Base-by-base conservation (phyloP, 108 stramenopile genomes). In the Pelagomonas calceolata region DNA sequence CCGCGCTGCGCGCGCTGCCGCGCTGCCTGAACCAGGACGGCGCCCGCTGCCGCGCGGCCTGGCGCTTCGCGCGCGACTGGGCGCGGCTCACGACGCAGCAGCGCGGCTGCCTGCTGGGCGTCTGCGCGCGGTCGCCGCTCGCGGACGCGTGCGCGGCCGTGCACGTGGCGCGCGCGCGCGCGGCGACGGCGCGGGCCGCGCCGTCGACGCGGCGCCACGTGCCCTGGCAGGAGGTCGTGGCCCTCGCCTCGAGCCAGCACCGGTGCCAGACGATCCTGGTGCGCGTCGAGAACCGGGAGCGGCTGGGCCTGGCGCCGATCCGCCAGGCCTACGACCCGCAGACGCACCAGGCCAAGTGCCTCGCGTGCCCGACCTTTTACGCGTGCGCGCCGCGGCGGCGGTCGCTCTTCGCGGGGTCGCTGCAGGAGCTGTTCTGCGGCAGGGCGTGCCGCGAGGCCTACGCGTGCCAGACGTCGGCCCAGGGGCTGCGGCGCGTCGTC, bases 21-120 rank as follows among this genome's bases (percentile, higher is more conserved):
- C 44, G 16, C 44, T 10, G 44, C 14, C 44, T 10, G 44, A 10
- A 16, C 44, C 16, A 16, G 21, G 51, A 60, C 51, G 51, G 51
- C 51, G 21, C 21, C 51, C 21, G 21, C 21, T 1, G 18, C 21
- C 51, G 51, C 21, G 51, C 3, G 21, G 51, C 21, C 51, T 60
- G 51, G 51, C 51, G 51, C 21, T 60, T 60, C 26, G 51, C 51
- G 51, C 51, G 51, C 51, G 51, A 60, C 51, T 60, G 51, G 51
- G 21, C 21, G 21, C 7, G 7, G 51, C 51, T 60, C 21, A 60
- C 51, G 51, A 60, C 0, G 7, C 51, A 26, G 7, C 51, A 60
- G 51, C 51, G 51, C 51, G 51, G 21, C 21, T 1, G 10, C 51
- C 51, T 60, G 21, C 1, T 26, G 7, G 0, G 29, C 51, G 21